Evolutionary conservation across 768 basidiomycete genomes (phyloP).

Genomic region (Erythrobasidium yunnanense): DNA sequence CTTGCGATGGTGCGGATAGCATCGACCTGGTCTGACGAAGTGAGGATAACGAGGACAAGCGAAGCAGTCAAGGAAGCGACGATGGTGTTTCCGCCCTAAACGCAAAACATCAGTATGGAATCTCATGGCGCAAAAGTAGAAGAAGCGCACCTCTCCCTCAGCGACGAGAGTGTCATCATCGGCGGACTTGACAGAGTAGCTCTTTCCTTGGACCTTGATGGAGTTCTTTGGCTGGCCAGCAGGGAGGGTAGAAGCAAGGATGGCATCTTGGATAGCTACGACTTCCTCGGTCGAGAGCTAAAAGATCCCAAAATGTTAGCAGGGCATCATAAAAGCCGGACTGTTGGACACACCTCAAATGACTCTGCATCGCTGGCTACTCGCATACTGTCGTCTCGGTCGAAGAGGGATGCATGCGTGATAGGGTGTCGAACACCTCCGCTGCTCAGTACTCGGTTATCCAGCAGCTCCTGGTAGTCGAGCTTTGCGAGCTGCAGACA

Average conservation of each 20-base stretch:
- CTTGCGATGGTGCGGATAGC: slow-evolving; percentile 3
- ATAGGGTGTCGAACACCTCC: not conserved
- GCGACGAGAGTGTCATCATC: not conserved
- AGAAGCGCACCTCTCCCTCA: not conserved
- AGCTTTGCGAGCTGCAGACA: slow-evolving; percentile 13
- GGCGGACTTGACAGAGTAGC: not conserved
- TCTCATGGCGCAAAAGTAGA: not conserved
- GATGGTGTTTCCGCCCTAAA: not conserved
- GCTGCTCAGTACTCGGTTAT: not conserved
- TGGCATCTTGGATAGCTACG: not conserved
- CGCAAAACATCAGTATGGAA: not conserved
- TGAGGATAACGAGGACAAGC: not conserved
- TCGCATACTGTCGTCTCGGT: slow-evolving; percentile 4
- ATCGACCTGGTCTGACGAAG: slow-evolving; percentile 12
- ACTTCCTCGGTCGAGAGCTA: slow-evolving; percentile 8
- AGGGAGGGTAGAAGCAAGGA: not conserved
- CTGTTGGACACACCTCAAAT: not conserved
- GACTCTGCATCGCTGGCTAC: not conserved
- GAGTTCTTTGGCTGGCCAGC: not conserved
- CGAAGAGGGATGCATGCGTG: not conserved
- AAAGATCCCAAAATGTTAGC: not conserved
- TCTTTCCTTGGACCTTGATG: slow-evolving; percentile 8
- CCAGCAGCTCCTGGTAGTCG: slow-evolving; percentile 7
- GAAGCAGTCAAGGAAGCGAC: not conserved
- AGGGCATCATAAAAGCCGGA: not conserved